Evolutionary conservation across 2,329 filamentous ascomycete genomes (phyloP).

Genomic region (Diaporthe capsici): DNA sequence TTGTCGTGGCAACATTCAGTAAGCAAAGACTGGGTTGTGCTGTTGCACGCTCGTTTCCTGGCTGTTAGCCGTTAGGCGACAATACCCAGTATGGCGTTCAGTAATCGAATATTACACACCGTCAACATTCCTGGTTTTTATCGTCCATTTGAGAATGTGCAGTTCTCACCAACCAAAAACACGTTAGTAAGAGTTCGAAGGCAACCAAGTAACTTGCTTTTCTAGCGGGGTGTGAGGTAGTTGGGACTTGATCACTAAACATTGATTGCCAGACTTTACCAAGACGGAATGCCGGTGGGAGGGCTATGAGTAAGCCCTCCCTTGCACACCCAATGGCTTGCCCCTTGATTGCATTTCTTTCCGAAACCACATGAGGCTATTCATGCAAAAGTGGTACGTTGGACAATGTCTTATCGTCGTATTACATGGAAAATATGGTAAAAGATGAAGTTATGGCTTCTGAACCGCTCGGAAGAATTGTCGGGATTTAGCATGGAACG

Average conservation of each 20-base stretch:
- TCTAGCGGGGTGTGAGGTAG: neutral
- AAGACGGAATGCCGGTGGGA: neutral
- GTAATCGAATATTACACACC: neutral
- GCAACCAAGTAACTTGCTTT: neutral
- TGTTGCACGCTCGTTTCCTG: neutral
- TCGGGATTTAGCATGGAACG: neutral
- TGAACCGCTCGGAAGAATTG: neutral
- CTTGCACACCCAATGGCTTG: neutral
- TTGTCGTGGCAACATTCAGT: neutral
- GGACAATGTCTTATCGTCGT: neutral
- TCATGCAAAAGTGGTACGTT: slow-evolving; percentile 2
- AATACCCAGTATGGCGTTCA: neutral
- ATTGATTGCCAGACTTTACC: neutral
- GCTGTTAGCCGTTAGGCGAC: neutral
- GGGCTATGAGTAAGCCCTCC: slow-evolving; percentile 12
- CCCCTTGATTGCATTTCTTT: neutral
- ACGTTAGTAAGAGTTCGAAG: no score
- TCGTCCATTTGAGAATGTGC: neutral
- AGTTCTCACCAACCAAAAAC: neutral
- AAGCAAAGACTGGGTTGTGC: neutral
- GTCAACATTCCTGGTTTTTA: neutral
- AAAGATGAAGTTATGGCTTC: neutral
- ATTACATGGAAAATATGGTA: neutral
- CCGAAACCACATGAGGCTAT: neutral
- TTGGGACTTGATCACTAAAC: slow-evolving; percentile 15